Conservation (phyloP, 371 early-diverging fungal species). For the Mortierella sp. region DNA sequence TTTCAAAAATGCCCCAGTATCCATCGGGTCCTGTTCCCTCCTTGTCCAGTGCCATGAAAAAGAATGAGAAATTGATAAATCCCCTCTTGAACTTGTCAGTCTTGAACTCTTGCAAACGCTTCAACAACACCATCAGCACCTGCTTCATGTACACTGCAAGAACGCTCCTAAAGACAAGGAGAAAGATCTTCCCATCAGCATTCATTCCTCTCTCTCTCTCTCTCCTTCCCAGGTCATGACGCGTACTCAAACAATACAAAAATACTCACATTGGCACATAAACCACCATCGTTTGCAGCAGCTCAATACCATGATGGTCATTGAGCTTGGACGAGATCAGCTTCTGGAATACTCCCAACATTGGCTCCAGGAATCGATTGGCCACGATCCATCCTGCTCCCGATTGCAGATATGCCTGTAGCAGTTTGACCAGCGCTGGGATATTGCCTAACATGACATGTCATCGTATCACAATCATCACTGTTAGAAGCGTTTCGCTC, state of each 20-base stretch:
- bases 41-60: conserved; percentile 73
- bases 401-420: conserved; percentile 85
- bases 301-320: conserved; percentile 87
- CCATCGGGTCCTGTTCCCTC: conserved; percentile 69
- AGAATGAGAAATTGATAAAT: conserved; percentile 82
- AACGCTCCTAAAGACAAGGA: conserved; percentile 17
- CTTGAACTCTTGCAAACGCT: conserved; percentile 77
- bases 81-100: conserved; percentile 81
- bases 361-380: conserved; percentile 76
- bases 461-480: neutral
- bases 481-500: neutral
- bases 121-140: conserved; percentile 81
- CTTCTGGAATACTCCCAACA: conserved; percentile 95
- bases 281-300: conserved; percentile 78
- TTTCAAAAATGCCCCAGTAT: conserved; percentile 78
- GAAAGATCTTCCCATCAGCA: too few species aligned
- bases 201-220: too few species aligned
- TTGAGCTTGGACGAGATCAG: conserved; percentile 86
- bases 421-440: conserved; percentile 90
- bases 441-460: conserved; percentile 75
- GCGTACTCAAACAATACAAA: too few species aligned
- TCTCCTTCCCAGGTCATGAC: too few species aligned
- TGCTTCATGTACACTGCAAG: conserved; percentile 75
- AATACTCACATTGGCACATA: conserved; percentile 75
- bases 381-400: conserved; percentile 69